Conservation (phyloP, 176 grass and related monocot species). For the Otatea glauca region DNA sequence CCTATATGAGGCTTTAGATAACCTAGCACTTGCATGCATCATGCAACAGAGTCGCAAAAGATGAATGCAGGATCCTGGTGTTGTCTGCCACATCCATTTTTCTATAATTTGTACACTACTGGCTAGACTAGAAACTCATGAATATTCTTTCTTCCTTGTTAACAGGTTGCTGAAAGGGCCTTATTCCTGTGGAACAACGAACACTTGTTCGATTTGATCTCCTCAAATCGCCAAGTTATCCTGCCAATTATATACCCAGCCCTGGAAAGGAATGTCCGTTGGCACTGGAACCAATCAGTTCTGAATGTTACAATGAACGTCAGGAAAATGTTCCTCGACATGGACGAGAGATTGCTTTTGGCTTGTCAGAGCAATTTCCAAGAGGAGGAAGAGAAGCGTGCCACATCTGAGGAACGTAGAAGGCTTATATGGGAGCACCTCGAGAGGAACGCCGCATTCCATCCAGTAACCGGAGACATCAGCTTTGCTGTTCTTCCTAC, state of each 20-base stretch:
- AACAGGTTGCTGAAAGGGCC: constrained; percentile 91
- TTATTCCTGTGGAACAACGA: constrained; percentile 95
- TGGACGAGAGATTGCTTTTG: constrained; percentile 85
- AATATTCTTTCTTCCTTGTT: constrained; percentile 34
- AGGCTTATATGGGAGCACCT: constrained; percentile 86
- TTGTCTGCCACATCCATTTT: constrained; percentile 16
- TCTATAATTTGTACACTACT: constrained; percentile 22
- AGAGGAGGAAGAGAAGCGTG: constrained; percentile 80
- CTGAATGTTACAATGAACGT: constrained; percentile 88
- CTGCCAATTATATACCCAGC: constrained; percentile 83
- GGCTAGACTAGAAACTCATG: constrained; percentile 21
- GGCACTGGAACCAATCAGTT: constrained; percentile 95
- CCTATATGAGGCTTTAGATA: constrained; percentile 7
- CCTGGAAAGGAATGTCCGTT: constrained; percentile 76
- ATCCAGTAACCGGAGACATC: constrained; percentile 57
- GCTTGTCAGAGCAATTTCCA: constrained; percentile 83
- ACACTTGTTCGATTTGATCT: constrained; percentile 74
- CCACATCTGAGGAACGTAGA: constrained; percentile 64
- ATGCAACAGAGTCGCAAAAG: constrained; percentile 3
- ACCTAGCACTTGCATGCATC: constrained; percentile 4
- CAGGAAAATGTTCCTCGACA: constrained; percentile 85
- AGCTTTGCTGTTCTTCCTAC: constrained; percentile 60
- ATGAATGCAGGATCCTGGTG: not conserved
- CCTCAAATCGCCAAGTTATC: constrained; percentile 79
- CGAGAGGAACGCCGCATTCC: constrained; percentile 64